Percentiles rank a stretch among this genome's conserved stretches.
Conservation (phyloP, 2,329 filamentous ascomycete genomes). For the Pezizomycotina sp. region DNA sequence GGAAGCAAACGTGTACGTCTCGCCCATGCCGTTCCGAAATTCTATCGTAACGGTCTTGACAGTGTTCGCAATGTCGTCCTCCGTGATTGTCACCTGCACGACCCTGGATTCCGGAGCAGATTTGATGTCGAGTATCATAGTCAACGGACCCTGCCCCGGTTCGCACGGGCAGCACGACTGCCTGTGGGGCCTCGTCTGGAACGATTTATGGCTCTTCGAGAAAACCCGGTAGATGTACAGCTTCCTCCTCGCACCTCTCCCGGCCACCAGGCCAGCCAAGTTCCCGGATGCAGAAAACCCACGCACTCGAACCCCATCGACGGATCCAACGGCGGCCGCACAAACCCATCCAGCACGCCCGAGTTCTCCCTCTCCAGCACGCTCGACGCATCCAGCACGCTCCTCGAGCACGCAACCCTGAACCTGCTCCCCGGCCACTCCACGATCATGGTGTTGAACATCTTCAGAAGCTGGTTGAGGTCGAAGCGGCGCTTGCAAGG, state of each 20-base stretch:
- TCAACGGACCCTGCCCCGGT: slow-evolving; percentile 14
- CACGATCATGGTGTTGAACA: slow-evolving; percentile 19
- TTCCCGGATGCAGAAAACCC: slow-evolving; percentile 16
- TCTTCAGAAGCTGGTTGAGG: slow-evolving; percentile 17
- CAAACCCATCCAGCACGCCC: too few relatives aligned
- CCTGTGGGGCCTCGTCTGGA: slow-evolving; percentile 16
- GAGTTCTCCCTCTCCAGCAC: slow-evolving; percentile 12
- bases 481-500: slow-evolving; percentile 14
- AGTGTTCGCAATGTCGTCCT: slow-evolving; percentile 12
- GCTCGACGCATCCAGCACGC: slow-evolving; percentile 18
- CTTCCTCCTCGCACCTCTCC: slow-evolving; percentile 10
- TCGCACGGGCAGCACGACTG: slow-evolving; percentile 18
- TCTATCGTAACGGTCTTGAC: slow-evolving; percentile 14
- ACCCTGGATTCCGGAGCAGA: slow-evolving; percentile 13
- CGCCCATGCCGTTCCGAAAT: slow-evolving; percentile 14
- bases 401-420: slow-evolving; percentile 20
- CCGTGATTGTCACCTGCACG: slow-evolving; percentile 16
- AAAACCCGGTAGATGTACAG: slow-evolving; percentile 19
- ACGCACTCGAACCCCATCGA: slow-evolving; percentile 14
- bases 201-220: slow-evolving; percentile 14
- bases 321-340: neutral
- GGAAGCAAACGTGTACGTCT: slow-evolving; percentile 16
- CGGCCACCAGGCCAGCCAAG: slow-evolving; percentile 16
- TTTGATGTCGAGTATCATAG: slow-evolving; percentile 18
- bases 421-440: slow-evolving; percentile 21